Percentiles rank a stretch among this genome's conserved stretches.
Conservation (phyloP, 257 asterid genomes). For the Mitragyna speciosa region DNA sequence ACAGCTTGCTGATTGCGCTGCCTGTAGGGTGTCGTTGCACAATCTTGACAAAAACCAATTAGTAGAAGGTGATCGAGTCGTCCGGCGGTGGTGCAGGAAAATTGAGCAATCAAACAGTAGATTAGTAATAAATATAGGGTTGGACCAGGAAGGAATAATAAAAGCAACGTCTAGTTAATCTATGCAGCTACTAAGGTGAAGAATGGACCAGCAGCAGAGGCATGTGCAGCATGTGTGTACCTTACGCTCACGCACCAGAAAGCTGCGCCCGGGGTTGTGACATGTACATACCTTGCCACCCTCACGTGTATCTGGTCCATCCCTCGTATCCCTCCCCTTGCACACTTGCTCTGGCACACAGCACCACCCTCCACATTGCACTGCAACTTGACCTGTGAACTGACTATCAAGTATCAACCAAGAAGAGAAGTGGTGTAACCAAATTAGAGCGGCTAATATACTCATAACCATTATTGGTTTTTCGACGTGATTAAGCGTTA, state of each 20-base stretch:
- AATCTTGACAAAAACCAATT: background rate
- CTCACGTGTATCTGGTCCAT: conserved; percentile 39
- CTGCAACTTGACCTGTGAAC: conserved; percentile 21
- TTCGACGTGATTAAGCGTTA: background rate
- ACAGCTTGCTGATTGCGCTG: no score
- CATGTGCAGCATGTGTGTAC: conserved; percentile 25
- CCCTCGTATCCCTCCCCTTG: conserved; percentile 2
- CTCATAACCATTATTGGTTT: background rate
- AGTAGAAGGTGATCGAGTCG: background rate
- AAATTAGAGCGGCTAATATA: no score
- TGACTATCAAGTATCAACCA: background rate
- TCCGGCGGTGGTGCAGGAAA: background rate
- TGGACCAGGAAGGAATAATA: conserved; percentile 16
- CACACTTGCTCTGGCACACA: conserved; percentile 1
- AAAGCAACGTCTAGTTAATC: conserved; percentile 13
- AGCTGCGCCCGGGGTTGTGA: conserved; percentile 18
- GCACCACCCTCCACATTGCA: background rate
- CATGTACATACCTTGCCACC: conserved; percentile 10
- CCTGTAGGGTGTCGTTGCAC: background rate
- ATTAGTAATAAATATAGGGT: conserved; percentile 9
- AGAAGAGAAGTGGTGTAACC: background rate
- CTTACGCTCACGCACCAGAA: conserved; percentile 13
- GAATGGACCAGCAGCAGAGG: conserved; percentile 25
- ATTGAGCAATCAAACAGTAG: conserved; percentile 3
- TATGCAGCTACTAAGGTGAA: background rate